Evolutionary conservation across 176 grass and related monocot species (phyloP).

Genomic region (Carex littledalei): DNA sequence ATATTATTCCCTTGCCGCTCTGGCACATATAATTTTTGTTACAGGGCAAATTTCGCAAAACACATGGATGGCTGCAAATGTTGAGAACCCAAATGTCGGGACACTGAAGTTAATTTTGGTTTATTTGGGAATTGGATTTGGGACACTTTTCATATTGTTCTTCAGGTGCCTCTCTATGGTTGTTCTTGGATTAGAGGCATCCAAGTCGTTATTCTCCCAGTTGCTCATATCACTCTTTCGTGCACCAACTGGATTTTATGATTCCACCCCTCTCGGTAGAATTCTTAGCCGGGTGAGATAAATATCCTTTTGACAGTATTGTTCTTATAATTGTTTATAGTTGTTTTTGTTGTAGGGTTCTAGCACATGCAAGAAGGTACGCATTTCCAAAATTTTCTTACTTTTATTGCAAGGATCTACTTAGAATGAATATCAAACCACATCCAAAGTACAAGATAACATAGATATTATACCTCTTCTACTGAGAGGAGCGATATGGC

Average conservation of each 20-base stretch:
- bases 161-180: conserved; percentile 46
- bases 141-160: conserved; percentile 55
- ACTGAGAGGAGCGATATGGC: no score
- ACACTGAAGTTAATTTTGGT: conserved; percentile 64
- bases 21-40: conserved; percentile 56
- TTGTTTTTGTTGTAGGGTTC: neutral
- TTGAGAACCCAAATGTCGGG: conserved; percentile 61
- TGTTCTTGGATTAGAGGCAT: conserved; percentile 60
- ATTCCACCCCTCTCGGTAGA: conserved; percentile 89
- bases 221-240: conserved; percentile 65
- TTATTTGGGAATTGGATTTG: conserved; percentile 65
- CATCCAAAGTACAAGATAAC: no score
- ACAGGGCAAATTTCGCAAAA: conserved; percentile 88
- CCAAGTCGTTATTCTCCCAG: conserved; percentile 85
- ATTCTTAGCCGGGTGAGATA: conserved; percentile 80
- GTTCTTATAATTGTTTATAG: neutral
- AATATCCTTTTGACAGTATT: conserved; percentile 7
- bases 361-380: no score
- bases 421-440: no score
- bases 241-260: conserved; percentile 88
- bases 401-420: no score
- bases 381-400: no score
- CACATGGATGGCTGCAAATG: conserved; percentile 90
- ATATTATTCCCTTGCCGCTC: conserved; percentile 35
- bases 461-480: no score